A percentile compares a stretch with the other conserved stretches of the same genome.
Evolutionary conservation across 2,329 filamentous ascomycete species (phyloP).

Genomic region (Colletotrichum magnum): DNA sequence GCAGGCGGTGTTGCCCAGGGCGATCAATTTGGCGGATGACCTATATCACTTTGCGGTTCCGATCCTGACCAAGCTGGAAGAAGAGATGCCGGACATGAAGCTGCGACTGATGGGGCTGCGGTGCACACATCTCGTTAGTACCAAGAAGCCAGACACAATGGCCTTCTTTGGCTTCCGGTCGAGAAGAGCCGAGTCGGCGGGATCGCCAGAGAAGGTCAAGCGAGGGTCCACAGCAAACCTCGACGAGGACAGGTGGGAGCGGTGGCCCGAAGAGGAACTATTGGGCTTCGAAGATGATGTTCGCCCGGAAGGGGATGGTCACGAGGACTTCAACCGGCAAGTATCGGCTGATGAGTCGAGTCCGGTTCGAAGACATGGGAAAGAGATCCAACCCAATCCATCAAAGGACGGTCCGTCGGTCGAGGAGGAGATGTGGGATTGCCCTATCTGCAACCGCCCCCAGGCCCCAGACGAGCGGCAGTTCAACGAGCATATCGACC

Average conservation of each 20-base stretch:
- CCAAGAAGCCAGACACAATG: conserved; percentile 82
- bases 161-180: conserved; percentile 81
- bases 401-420: conserved; percentile 49
- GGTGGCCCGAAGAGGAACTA: conserved; percentile 77
- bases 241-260: conserved; percentile 72
- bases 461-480: conserved; percentile 80
- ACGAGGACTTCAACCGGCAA: conserved; percentile 70
- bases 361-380: conserved; percentile 59
- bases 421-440: conserved; percentile 79
- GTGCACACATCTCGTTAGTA: conserved; percentile 89
- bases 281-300: conserved; percentile 42
- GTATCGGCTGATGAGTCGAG: conserved; percentile 66
- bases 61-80: conserved; percentile 86
- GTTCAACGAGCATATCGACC: conserved; percentile 95
- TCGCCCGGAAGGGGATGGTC: neutral
- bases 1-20: conserved; percentile 81
- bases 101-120: conserved; percentile 89
- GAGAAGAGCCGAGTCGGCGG: conserved; percentile 39
- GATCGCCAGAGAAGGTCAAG: conserved; percentile 48
- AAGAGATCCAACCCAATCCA: conserved; percentile 65
- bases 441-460: conserved; percentile 86
- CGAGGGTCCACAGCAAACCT: conserved; percentile 51
- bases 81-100: conserved; percentile 84
- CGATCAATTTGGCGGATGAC: conserved; percentile 82
- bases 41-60: conserved; percentile 86